Conservation (phyloP, 2,329 filamentous ascomycete genomes). For the Penicillium vulpinum region DNA sequence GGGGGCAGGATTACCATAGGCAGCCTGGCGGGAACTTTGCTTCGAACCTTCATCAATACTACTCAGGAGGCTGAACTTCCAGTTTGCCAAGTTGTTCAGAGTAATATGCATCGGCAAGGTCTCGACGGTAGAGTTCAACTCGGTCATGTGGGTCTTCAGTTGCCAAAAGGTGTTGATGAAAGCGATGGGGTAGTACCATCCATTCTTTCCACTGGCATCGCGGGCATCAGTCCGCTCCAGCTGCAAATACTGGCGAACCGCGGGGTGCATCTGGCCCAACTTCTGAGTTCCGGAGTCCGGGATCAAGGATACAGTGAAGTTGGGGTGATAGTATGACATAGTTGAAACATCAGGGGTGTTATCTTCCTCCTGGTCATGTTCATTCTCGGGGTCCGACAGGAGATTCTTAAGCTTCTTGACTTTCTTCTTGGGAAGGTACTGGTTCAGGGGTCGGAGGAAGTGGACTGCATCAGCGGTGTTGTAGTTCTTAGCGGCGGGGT, state of each 20-base stretch:
- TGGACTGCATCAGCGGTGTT: constrained; percentile 76
- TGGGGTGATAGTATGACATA: constrained; percentile 89
- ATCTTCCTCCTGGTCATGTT: constrained; percentile 54
- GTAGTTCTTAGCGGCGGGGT: constrained; percentile 71
- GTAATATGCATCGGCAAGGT: constrained; percentile 79
- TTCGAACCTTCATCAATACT: constrained; percentile 86
- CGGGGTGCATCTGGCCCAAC: constrained; percentile 68
- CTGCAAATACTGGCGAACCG: constrained; percentile 73
- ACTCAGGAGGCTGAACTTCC: constrained; percentile 86
- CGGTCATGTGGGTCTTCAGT: constrained; percentile 83
- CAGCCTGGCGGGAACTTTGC: constrained; percentile 74
- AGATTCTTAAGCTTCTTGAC: constrained; percentile 82
- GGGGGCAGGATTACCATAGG: constrained; percentile 68
- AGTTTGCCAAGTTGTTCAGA: constrained; percentile 76
- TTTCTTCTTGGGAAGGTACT: constrained; percentile 91
- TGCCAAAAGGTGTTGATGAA: constrained; percentile 99
- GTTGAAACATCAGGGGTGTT: constrained; percentile 66
- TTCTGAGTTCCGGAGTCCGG: constrained; percentile 72
- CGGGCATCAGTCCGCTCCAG: constrained; percentile 79
- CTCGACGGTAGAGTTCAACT: constrained; percentile 85
- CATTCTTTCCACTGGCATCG: constrained; percentile 80
- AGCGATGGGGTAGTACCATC: constrained; percentile 89
- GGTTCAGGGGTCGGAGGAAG: constrained; percentile 81
- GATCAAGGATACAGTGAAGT: constrained; percentile 85
- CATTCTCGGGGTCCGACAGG: constrained; percentile 58